A percentile compares a stretch with the other conserved stretches of the same genome.
Conservation (phyloP, 768 basidiomycete genomes). For the Mrakia gelida region DNA sequence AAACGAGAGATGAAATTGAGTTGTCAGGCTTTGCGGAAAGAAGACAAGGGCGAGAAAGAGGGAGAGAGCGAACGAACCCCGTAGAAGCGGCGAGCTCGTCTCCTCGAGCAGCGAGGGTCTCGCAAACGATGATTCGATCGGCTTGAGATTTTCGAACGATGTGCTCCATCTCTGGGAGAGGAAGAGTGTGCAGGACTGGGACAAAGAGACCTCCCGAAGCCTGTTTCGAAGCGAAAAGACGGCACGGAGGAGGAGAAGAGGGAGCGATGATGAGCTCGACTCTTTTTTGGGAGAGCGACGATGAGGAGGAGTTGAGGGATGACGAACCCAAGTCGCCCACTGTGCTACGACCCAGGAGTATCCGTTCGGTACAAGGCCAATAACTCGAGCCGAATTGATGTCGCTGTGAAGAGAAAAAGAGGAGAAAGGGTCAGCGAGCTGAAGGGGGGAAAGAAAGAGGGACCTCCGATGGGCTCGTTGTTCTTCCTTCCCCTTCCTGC, state of each 20-base stretch:
- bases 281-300: not conserved
- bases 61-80: constrained; percentile 21
- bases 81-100: constrained; percentile 32
- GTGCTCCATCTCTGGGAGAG: constrained; percentile 39
- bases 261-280: not conserved
- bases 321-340: constrained; percentile 30
- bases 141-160: constrained; percentile 37
- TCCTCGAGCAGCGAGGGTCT: constrained; percentile 33
- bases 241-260: not conserved
- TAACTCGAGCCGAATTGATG: constrained; percentile 17
- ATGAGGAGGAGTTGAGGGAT: not conserved
- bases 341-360: constrained; percentile 31
- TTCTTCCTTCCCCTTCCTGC: not conserved
- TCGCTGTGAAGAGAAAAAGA: constrained; percentile 8
- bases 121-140: constrained; percentile 36
- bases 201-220: constrained; percentile 38
- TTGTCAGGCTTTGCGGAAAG: not conserved
- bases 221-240: not conserved
- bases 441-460: not conserved
- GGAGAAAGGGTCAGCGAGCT: not conserved
- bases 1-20: not conserved
- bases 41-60: too few relatives aligned
- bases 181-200: constrained; percentile 38
- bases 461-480: not conserved
- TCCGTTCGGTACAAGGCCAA: constrained; percentile 28